Conservation (phyloP, 1,284 basidiomycete genomes). For the Mycocalia duriaeana region DNA sequence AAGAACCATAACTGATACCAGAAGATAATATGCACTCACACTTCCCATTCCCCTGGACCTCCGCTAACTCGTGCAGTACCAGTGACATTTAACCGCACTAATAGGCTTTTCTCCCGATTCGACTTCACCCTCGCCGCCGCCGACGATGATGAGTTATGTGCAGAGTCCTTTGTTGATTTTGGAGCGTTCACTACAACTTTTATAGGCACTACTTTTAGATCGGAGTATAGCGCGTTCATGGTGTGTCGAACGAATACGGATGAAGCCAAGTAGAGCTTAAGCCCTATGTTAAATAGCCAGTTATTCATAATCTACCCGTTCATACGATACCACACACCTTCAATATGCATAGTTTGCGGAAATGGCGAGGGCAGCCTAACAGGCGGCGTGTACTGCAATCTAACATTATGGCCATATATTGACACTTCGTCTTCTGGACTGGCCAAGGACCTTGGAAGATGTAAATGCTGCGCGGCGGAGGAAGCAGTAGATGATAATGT, state of each 20-base stretch:
- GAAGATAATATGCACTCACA: slow-evolving; percentile 41
- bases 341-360: slow-evolving; percentile 59
- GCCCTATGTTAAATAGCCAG: slow-evolving; percentile 34
- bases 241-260: slow-evolving; percentile 67
- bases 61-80: slow-evolving; percentile 60
- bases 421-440: slow-evolving; percentile 30
- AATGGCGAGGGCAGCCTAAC: slow-evolving; percentile 60
- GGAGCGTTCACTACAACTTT: slow-evolving; percentile 39
- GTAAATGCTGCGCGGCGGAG: slow-evolving; percentile 19
- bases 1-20: neutral
- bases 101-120: slow-evolving; percentile 48
- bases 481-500: too few relatives aligned
- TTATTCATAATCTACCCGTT: neutral
- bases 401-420: slow-evolving; percentile 53
- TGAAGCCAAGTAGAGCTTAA: slow-evolving; percentile 66
- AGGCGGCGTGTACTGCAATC: slow-evolving; percentile 63
- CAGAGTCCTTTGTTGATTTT: slow-evolving; percentile 14
- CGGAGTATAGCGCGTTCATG: slow-evolving; percentile 67
- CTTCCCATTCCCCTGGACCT: slow-evolving; percentile 57
- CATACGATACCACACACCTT: slow-evolving; percentile 40
- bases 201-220: slow-evolving; percentile 51
- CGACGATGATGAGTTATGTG: slow-evolving; percentile 7
- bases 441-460: slow-evolving; percentile 17
- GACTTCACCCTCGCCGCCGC: slow-evolving; percentile 14
- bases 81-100: slow-evolving; percentile 47